Evolutionary conservation across 805 yeast species (phyloP).

Genomic region (Lachancea sp.): DNA sequence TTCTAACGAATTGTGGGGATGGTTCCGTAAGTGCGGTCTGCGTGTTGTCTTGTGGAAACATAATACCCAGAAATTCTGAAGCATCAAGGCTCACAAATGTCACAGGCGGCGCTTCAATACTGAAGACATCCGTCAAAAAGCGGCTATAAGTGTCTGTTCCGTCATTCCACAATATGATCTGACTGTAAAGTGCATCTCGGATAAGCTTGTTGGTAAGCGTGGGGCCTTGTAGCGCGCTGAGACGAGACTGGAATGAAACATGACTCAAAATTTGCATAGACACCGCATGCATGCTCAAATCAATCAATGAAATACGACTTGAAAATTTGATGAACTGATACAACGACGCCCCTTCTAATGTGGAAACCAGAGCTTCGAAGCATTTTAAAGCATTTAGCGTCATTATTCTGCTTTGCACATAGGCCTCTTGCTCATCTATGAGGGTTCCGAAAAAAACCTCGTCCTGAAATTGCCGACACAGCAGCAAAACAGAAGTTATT

Average conservation of each 20-base stretch:
- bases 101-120: slow-evolving; percentile 17
- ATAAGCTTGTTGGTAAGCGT: slow-evolving; percentile 24
- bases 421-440: slow-evolving; percentile 18
- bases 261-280: slow-evolving; percentile 30
- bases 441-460: not conserved
- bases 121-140: slow-evolving; percentile 21
- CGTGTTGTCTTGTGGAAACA: not conserved
- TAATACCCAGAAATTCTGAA: not conserved
- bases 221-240: slow-evolving; percentile 8
- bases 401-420: slow-evolving; percentile 14
- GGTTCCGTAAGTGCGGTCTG: not conserved
- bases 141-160: slow-evolving; percentile 22
- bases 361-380: slow-evolving; percentile 32
- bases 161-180: slow-evolving; percentile 33
- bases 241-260: slow-evolving; percentile 21
- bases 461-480: slow-evolving; percentile 18
- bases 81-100: slow-evolving; percentile 8
- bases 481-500: slow-evolving; percentile 14
- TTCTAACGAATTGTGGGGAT: not conserved
- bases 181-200: slow-evolving; percentile 17
- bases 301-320: slow-evolving; percentile 29
- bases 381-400: slow-evolving; percentile 20
- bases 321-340: slow-evolving; percentile 34
- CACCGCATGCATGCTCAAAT: slow-evolving; percentile 31
- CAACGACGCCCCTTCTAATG: slow-evolving; percentile 34